Conservation (phyloP, 306 rosid genomes). For the Adenanthera pavonina region DNA sequence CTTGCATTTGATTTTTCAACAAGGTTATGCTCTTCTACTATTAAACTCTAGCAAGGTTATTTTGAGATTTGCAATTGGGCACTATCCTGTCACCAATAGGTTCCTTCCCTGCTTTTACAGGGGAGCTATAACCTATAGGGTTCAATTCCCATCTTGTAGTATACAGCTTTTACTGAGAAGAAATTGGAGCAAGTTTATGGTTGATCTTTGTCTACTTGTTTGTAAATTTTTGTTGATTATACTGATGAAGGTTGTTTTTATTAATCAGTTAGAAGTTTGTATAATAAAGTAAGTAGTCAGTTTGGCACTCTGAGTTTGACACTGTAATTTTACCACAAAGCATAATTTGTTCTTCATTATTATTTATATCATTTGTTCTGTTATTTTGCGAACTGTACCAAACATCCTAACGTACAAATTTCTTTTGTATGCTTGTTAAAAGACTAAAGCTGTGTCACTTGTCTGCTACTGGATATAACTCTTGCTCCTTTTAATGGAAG, state of each 20-base stretch:
- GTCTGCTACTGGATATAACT: slow-evolving; percentile 6
- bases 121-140: slow-evolving; percentile 22
- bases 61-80: slow-evolving; percentile 36
- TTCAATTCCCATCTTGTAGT: slow-evolving; percentile 34
- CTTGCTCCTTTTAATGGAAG: slow-evolving; percentile 14
- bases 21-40: slow-evolving; percentile 24
- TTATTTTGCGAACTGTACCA: neutral
- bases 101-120: slow-evolving; percentile 34
- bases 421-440: neutral
- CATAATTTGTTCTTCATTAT: slow-evolving; percentile 12
- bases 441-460: neutral
- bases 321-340: slow-evolving; percentile 1
- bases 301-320: slow-evolving; percentile 1
- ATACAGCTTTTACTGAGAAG: slow-evolving; percentile 8
- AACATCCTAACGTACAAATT: slow-evolving; percentile 14
- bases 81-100: slow-evolving; percentile 24
- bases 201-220: slow-evolving; percentile 36
- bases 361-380: neutral
- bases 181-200: slow-evolving; percentile 30
- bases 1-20: slow-evolving; percentile 29
- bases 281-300: slow-evolving; percentile 13
- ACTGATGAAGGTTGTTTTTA: slow-evolving; percentile 25
- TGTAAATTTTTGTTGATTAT: slow-evolving; percentile 43
- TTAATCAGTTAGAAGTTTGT: slow-evolving; percentile 22
- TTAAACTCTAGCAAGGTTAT: slow-evolving; percentile 37